phyloP scores from a whole-genome alignment of 192 early-diverging fungal species.

The Lobulomyces angularis region DNA sequence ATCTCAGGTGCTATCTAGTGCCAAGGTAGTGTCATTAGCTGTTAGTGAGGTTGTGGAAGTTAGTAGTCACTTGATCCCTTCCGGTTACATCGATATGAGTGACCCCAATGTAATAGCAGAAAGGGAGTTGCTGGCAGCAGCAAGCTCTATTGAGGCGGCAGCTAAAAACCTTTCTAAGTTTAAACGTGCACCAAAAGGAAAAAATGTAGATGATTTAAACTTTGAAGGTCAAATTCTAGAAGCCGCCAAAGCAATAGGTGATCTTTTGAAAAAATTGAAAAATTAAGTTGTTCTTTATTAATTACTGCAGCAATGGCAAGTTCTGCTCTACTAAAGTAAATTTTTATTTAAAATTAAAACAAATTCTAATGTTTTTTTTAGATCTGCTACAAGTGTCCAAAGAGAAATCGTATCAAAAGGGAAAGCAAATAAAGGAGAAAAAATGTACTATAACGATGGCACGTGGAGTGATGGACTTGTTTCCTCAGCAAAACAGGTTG shows the following conservation, averaged over 20 bases:
- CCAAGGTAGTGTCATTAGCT: constrained; percentile 23
- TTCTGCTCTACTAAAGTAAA: too few relatives aligned
- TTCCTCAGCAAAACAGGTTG: constrained; percentile 41
- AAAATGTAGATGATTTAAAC: constrained; percentile 24
- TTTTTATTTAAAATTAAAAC: too few relatives aligned
- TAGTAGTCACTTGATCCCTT: constrained; percentile 23
- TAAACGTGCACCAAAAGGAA: constrained; percentile 12
- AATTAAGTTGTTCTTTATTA: too few relatives aligned
- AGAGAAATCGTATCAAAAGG: constrained; percentile 29
- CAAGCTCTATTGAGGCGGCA: constrained; percentile 39
- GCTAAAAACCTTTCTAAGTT: constrained; percentile 34
- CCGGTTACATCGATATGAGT: constrained; percentile 44
- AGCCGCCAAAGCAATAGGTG: constrained; percentile 40
- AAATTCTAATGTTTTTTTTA: constrained; percentile 30
- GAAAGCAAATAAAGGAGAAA: constrained; percentile 4
- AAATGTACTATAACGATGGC: constrained; percentile 39
- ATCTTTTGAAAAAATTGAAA: too few relatives aligned
- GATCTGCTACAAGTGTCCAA: constrained; percentile 38
- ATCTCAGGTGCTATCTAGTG: constrained; percentile 18
- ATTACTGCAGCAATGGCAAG: constrained; percentile 35
- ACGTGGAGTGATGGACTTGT: constrained; percentile 51
- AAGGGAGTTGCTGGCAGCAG: constrained; percentile 38
- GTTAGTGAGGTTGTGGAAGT: constrained; percentile 28
- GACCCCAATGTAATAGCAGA: constrained; percentile 50
- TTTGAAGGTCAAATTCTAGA: constrained; percentile 44